These are phyloP conservation scores for Pythium aphanidermatum DNA, from an alignment of 352 stramenopile genomes.

Conservation along the genomic window DNA sequence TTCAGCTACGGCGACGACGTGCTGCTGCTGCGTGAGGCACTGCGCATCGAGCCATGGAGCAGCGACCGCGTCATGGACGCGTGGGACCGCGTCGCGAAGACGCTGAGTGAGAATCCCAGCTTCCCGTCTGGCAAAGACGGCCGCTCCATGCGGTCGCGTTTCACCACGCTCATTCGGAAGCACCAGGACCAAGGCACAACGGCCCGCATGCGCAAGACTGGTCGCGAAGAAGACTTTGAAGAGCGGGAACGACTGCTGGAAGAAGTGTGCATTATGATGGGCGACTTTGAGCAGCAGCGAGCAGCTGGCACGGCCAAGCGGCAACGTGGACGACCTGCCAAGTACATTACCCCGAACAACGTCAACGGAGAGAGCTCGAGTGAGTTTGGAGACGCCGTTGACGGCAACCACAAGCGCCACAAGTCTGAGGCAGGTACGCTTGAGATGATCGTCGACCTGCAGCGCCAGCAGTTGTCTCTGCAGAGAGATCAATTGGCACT, in stretches of 20 bases:
- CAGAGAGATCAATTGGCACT: background rate
- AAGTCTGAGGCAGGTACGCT: background rate
- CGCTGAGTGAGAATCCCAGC: background rate
- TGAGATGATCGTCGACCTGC: background rate
- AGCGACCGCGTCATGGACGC: slow-evolving; percentile 4
- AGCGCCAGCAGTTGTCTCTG: background rate
- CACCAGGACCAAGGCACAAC: background rate
- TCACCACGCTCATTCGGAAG: background rate
- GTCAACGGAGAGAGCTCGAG: too few species aligned
- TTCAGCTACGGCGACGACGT: slow-evolving; percentile 2
- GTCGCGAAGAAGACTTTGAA: background rate
- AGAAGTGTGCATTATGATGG: background rate
- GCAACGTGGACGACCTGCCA: background rate
- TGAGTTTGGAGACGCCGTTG: too few species aligned
- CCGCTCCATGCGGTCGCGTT: background rate
- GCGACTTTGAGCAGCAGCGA: background rate
- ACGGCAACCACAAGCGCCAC: too few species aligned
- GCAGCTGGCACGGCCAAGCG: background rate
- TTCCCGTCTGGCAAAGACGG: slow-evolving; percentile 2
- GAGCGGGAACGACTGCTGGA: slow-evolving; percentile 1
- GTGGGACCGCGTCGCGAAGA: background rate
- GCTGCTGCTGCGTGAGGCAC: slow-evolving; percentile 1
- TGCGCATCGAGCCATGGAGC: background rate
- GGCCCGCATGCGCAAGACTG: background rate
- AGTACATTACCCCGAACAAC: too few species aligned